These are phyloP conservation scores for Hordeum vulgare DNA, from an alignment of 176 grass and related monocot species.

Conservation along the genomic window DNA sequence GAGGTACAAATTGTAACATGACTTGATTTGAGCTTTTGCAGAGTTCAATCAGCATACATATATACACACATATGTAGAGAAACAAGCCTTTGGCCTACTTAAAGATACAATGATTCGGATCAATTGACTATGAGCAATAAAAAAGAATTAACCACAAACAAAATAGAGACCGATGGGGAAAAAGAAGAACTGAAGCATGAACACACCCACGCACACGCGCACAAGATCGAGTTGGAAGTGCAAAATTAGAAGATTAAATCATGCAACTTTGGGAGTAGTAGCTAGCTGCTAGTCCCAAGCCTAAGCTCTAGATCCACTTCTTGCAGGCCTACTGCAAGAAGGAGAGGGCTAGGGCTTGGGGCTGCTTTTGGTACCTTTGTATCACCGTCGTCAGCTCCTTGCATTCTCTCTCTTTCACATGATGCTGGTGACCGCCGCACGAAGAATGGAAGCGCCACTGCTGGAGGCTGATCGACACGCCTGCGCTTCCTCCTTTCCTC, in stretches of 20 bases:
- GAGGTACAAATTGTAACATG: neutral
- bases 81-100: constrained; percentile 15
- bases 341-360: constrained; percentile 36
- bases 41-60: neutral
- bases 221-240: neutral
- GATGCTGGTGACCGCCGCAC: neutral
- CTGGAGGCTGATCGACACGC: neutral
- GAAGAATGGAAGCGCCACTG: neutral
- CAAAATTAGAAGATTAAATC: constrained; percentile 6
- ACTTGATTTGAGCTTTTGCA: constrained; percentile 1
- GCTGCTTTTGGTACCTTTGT: constrained; percentile 29
- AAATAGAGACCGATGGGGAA: neutral
- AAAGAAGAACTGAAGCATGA: neutral
- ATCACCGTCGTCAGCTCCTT: neutral
- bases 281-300: constrained; percentile 31
- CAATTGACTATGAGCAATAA: constrained; percentile 8
- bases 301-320: constrained; percentile 52
- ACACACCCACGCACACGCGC: neutral
- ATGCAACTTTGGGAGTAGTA: constrained; percentile 11
- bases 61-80: neutral
- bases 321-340: constrained; percentile 27
- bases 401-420: neutral
- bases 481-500: constrained; percentile 31
- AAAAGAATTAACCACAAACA: constrained; percentile 4
- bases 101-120: neutral